phyloP scores from a whole-genome alignment of 2,329 filamentous ascomycete genomes.

The Xylariaceae sp. region DNA sequence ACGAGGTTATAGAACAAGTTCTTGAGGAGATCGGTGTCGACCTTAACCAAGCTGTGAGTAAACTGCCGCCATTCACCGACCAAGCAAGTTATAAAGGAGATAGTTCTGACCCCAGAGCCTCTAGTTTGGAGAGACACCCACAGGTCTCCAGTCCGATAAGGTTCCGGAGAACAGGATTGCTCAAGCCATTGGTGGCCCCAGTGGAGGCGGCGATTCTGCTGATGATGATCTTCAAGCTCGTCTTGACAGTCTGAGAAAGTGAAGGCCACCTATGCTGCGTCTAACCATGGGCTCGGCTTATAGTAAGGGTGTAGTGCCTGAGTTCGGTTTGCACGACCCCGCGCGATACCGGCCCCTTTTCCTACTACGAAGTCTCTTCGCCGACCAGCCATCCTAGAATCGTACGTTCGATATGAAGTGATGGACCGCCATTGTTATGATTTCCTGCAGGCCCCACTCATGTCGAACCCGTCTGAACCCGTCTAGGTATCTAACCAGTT shows the following conservation, averaged over 20 bases:
- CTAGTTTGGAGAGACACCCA: conserved; percentile 87
- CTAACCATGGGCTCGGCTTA: background rate
- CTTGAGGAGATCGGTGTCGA: conserved; percentile 96
- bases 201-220: conserved; percentile 54
- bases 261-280: conserved; percentile 12
- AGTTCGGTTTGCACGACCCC: background rate
- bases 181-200: conserved; percentile 70
- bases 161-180: conserved; percentile 74
- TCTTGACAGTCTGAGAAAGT: conserved; percentile 75
- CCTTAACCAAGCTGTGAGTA: conserved; percentile 76
- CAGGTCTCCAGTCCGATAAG: conserved; percentile 68
- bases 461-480: no score
- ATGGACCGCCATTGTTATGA: no score
- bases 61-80: background rate
- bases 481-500: no score
- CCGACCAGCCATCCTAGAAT: background rate
- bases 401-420: no score
- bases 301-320: conserved; percentile 1
- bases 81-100: conserved; percentile 5
- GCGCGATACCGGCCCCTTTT: no score
- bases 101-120: conserved; percentile 25
- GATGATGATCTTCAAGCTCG: conserved; percentile 93
- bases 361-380: background rate
- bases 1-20: conserved; percentile 95
- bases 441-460: no score